Percentiles rank a stretch among this genome's conserved stretches.
Conservation (phyloP, 768 basidiomycete species). For the Hypsizygus marmoreus region DNA sequence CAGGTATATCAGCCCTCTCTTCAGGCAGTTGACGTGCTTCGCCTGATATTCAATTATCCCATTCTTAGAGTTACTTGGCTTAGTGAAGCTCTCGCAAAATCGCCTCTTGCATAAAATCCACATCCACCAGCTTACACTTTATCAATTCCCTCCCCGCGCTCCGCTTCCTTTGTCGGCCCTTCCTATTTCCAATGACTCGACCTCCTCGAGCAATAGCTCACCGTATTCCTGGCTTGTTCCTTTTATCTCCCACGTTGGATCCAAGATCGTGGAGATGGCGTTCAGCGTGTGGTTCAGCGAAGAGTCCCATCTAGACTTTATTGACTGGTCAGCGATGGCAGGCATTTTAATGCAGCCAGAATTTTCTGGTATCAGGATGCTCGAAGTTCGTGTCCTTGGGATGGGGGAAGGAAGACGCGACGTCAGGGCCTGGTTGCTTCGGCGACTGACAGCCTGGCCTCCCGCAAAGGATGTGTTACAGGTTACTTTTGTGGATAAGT, state of each 20-base stretch:
- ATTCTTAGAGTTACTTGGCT: constrained; percentile 19
- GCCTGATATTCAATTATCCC: neutral
- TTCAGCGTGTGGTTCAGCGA: constrained; percentile 36
- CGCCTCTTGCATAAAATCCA: constrained; percentile 24
- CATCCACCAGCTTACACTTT: constrained; percentile 34
- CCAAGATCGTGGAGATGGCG: constrained; percentile 21
- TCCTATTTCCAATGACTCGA: too few relatives aligned
- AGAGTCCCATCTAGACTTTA: constrained; percentile 31
- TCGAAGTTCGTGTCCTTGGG: constrained; percentile 33
- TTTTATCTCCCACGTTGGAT: constrained; percentile 25
- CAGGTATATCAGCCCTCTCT: neutral
- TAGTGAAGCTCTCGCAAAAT: constrained; percentile 28
- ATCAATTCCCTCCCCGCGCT: constrained; percentile 28
- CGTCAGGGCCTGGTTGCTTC: constrained; percentile 27
- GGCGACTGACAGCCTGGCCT: constrained; percentile 19
- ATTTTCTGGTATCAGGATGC: constrained; percentile 13
- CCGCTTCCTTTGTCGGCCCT: neutral
- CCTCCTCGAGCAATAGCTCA: constrained; percentile 11
- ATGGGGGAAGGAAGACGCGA: constrained; percentile 26
- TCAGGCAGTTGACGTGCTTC: neutral
- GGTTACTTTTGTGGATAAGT: constrained; percentile 2
- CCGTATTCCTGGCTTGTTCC: constrained; percentile 30
- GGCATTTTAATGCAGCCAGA: constrained; percentile 16
- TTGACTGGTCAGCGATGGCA: constrained; percentile 32
- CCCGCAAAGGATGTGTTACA: neutral